Base-by-base conservation (phyloP, 306 rosid species). In the Dalbergia cultrata region DNA sequence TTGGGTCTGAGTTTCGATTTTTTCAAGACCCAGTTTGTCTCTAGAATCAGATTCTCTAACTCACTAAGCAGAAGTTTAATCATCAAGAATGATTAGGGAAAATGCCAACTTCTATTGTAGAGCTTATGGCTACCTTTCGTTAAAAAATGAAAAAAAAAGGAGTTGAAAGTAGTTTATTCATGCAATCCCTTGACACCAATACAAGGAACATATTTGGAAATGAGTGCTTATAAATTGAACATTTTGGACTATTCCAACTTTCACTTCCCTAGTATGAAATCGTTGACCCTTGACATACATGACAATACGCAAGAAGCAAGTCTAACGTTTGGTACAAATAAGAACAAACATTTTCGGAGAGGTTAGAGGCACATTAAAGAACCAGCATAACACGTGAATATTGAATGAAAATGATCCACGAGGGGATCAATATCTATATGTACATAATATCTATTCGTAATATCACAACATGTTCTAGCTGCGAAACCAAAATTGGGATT, bases 391-490 rank as follows among this genome's bases (percentile, higher is more conserved):
- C 1, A 43, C 7, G 47, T 13, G 14, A 49, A 49, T 11, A 62
- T 31, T 39, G 11, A 63, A 63, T 13, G 9, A 60, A 81, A 21
- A 3, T 13, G 14, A 59, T 59, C 47, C 14, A 60, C 47, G 37
- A 10, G 45, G 7, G 26, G 7, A 14, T 74, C 44, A 75, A 26
- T 66, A 71, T 67, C 12, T 4, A 47, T 75, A 7, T 17, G 63
- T 74, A 80, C 70, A 84, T 61, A 13, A 84, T 61, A 13, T 47
- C 72, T 17, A 57, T 21, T 66, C n/a, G 22, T 17, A 76, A 67
- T n/a, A 17, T 45, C 39, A 72, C 52, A 65, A 67, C 57, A 44
- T 18, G 57, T 33, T 67, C 45, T 12, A 31, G 22, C 31, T 44
- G 52, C 11, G 50, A 63, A 69, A 14, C 63, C 44, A 68, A 77